Evolutionary conservation across 2,329 filamentous ascomycete genomes (phyloP).

Genomic region (Chalara sp.): DNA sequence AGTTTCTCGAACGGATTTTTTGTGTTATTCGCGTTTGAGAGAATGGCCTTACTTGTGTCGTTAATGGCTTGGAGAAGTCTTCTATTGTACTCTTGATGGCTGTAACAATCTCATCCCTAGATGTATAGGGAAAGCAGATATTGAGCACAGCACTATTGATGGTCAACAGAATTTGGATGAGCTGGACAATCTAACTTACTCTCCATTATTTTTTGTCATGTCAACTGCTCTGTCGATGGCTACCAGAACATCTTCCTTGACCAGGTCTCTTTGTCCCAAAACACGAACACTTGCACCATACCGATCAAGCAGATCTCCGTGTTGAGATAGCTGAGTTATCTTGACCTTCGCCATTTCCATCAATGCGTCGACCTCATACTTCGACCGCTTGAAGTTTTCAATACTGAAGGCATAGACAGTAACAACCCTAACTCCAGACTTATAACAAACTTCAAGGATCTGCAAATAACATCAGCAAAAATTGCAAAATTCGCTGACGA

Average conservation of each 20-base stretch:
- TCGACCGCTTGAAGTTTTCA: slow-evolving; percentile 96
- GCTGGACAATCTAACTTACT: slow-evolving; percentile 39
- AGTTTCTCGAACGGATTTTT: slow-evolving; percentile 69
- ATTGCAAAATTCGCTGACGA: background rate
- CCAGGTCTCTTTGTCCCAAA: slow-evolving; percentile 74
- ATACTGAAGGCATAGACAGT: slow-evolving; percentile 99
- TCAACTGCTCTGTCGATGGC: slow-evolving; percentile 82
- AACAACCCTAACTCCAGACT: slow-evolving; percentile 90
- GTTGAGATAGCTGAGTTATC: slow-evolving; percentile 82
- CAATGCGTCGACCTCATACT: slow-evolving; percentile 91
- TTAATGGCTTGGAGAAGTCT: slow-evolving; percentile 72
- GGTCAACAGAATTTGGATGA: slow-evolving; percentile 6
- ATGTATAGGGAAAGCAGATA: slow-evolving; percentile 97
- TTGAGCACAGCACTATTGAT: slow-evolving; percentile 61
- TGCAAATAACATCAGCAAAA: slow-evolving; percentile 27
- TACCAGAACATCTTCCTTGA: slow-evolving; percentile 81
- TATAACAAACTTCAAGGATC: slow-evolving; percentile 98
- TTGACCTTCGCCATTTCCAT: slow-evolving; percentile 99
- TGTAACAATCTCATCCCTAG: slow-evolving; percentile 87
- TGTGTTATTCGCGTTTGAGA: slow-evolving; percentile 82
- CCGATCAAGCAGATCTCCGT: slow-evolving; percentile 85
- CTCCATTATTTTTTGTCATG: slow-evolving; percentile 80
- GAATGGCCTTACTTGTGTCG: slow-evolving; percentile 63
- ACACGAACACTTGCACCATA: slow-evolving; percentile 87
- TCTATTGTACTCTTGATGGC: slow-evolving; percentile 82